These are phyloP conservation scores for Tetrahymena borealis DNA, from an alignment of 73 alveolate species.

Conservation along the genomic window DNA sequence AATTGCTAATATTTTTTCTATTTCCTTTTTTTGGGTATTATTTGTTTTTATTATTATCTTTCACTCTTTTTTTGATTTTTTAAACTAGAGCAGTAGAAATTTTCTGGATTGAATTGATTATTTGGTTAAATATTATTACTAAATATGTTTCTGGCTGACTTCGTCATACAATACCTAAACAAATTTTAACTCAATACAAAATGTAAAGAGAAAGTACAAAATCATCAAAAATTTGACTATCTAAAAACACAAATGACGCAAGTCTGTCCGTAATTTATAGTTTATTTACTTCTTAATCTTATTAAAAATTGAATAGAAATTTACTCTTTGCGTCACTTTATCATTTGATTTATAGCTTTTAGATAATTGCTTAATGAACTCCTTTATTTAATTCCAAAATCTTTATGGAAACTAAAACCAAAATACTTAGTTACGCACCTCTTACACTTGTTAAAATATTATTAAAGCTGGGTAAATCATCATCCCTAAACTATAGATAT, in stretches of 20 bases:
- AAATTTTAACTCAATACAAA: not conserved
- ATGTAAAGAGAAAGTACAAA: not conserved
- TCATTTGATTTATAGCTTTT: no score
- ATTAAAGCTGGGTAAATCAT: no score
- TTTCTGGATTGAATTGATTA: not conserved
- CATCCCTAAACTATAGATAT: no score
- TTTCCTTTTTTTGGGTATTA: not conserved
- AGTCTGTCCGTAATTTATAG: not conserved
- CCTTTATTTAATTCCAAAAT: no score
- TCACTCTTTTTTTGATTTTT: not conserved
- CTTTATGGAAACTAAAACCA: no score
- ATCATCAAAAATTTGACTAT: not conserved
- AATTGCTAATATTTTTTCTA: not conserved
- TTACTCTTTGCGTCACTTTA: not conserved
- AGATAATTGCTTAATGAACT: no score
- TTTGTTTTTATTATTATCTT: not conserved
- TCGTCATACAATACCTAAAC: not conserved
- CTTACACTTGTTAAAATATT: no score
- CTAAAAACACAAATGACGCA: not conserved
- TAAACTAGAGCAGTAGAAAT: not conserved
- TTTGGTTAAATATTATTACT: not conserved
- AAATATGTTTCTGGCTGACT: not conserved
- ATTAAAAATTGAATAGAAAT: not conserved
- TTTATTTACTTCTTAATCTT: not conserved
- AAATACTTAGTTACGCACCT: no score